These are phyloP conservation scores for Ustilago esculenta DNA, from an alignment of 1,284 basidiomycete genomes.

Conservation along the genomic window DNA sequence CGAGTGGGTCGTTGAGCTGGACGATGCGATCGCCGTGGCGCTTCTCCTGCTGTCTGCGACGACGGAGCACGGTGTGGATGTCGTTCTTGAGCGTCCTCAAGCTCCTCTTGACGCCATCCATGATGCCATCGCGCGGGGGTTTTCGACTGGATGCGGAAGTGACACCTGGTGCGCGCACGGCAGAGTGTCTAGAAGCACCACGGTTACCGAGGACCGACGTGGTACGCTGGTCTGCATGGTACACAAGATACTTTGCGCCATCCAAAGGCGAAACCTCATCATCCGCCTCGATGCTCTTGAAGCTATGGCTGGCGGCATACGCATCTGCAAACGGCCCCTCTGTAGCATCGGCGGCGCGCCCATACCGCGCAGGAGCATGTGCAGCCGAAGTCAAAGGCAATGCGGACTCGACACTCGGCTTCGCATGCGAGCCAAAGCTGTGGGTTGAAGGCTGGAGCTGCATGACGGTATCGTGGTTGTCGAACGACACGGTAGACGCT, in stretches of 20 bases:
- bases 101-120: conserved; percentile 50
- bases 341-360: conserved; percentile 18
- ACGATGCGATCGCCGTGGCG: conserved; percentile 57
- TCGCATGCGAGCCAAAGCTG: conserved; percentile 30
- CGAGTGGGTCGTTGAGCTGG: conserved; percentile 58
- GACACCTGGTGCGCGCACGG: conserved; percentile 14
- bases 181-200: conserved; percentile 8
- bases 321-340: conserved; percentile 54
- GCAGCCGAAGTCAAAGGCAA: conserved; percentile 47
- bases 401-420: conserved; percentile 50
- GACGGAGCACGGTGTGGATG: conserved; percentile 41
- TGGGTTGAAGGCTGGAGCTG: conserved; percentile 36
- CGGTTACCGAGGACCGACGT: not conserved
- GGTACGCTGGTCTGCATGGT: conserved; percentile 1
- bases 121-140: conserved; percentile 42
- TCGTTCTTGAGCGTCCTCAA: conserved; percentile 48
- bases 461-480: conserved; percentile 41
- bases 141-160: conserved; percentile 31
- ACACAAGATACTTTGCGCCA: conserved; percentile 25
- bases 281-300: conserved; percentile 65
- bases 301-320: conserved; percentile 47
- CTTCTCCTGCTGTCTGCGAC: conserved; percentile 41
- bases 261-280: conserved; percentile 51
- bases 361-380: conserved; percentile 49
- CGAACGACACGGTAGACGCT: conserved; percentile 29